These are phyloP conservation scores for Lagenidium giganteum DNA, from an alignment of 352 stramenopile species.

Conservation along the genomic window DNA sequence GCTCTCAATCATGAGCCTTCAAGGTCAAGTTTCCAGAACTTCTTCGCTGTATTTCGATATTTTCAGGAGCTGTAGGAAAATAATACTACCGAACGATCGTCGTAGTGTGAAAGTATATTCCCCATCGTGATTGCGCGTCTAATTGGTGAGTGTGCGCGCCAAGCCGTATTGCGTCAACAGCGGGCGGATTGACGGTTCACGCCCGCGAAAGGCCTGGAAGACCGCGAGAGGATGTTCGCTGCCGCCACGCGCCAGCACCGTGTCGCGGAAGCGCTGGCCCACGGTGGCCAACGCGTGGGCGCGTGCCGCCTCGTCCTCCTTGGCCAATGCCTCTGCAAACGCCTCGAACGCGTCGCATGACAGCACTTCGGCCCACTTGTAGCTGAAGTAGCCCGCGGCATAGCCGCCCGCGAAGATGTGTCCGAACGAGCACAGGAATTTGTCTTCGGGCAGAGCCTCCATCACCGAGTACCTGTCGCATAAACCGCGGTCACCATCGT, in stretches of 20 bases:
- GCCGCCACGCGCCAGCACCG: slow-evolving; percentile 87
- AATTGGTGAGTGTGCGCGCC: slow-evolving; percentile 2
- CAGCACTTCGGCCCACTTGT: slow-evolving; percentile 98
- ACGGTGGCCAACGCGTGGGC: slow-evolving; percentile 60
- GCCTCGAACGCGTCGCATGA: slow-evolving; percentile 96
- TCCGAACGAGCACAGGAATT: slow-evolving; percentile 97
- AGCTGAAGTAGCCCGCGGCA: slow-evolving; percentile 96
- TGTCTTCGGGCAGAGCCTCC: slow-evolving; percentile 90
- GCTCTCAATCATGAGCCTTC: no score
- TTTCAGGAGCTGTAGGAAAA: no score
- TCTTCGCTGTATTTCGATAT: no score
- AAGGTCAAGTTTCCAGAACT: no score
- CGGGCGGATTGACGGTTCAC: slow-evolving; percentile 91
- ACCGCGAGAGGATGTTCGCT: slow-evolving; percentile 89
- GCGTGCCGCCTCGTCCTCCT: slow-evolving; percentile 73
- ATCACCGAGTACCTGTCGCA: slow-evolving; percentile 75
- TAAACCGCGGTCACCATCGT: not conserved
- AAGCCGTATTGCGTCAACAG: slow-evolving; percentile 95
- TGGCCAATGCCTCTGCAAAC: slow-evolving; percentile 93
- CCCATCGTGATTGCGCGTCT: no score
- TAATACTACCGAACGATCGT: no score
- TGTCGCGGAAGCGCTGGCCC: slow-evolving; percentile 92
- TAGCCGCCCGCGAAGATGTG: slow-evolving; percentile 99
- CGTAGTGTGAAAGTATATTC: no score
- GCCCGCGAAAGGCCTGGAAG: slow-evolving; percentile 94